A percentile compares a stretch with the other conserved stretches of the same genome.
Conservation (phyloP, 2,329 filamentous ascomycete species). For the Ophiocordyceps camponoti-floridani region DNA sequence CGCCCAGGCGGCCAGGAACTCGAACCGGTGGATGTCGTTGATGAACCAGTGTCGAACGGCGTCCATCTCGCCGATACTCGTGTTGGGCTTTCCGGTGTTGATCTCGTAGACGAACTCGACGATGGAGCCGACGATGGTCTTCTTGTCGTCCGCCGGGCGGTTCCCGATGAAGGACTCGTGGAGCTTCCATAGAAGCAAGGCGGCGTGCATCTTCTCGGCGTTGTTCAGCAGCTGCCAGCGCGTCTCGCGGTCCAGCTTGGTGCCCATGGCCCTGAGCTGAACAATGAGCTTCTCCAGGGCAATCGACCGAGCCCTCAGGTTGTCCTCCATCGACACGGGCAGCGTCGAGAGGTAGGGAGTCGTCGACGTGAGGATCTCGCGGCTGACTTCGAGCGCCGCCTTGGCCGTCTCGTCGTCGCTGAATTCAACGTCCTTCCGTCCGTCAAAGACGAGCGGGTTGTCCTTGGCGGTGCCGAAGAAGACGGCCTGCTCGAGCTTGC, state of each 20-base stretch:
- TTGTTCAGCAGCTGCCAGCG: slow-evolving; percentile 75
- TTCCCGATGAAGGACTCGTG: slow-evolving; percentile 53
- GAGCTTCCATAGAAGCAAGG: slow-evolving; percentile 59
- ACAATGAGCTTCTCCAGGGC: slow-evolving; percentile 60
- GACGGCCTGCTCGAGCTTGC: slow-evolving; percentile 83
- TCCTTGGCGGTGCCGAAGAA: slow-evolving; percentile 73
- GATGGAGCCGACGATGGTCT: slow-evolving; percentile 55
- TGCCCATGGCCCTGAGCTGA: slow-evolving; percentile 49
- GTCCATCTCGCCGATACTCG: slow-evolving; percentile 54
- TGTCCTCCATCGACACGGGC: slow-evolving; percentile 62
- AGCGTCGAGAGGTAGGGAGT: slow-evolving; percentile 57
- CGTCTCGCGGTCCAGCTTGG: slow-evolving; percentile 45
- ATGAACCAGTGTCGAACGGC: slow-evolving; percentile 75
- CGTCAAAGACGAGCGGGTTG: slow-evolving; percentile 75
- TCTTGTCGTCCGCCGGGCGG: slow-evolving; percentile 41
- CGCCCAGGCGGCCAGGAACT: slow-evolving; percentile 63
- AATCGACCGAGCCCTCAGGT: slow-evolving; percentile 53
- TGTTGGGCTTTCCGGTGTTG: slow-evolving; percentile 45
- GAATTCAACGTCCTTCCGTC: slow-evolving; percentile 48
- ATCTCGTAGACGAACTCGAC: slow-evolving; percentile 61
- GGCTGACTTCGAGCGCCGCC: slow-evolving; percentile 63
- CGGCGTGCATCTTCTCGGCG: slow-evolving; percentile 77
- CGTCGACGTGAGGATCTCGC: slow-evolving; percentile 63
- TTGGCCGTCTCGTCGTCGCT: slow-evolving; percentile 50
- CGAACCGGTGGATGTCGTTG: slow-evolving; percentile 52